A percentile compares a stretch with the other conserved stretches of the same genome.
These are phyloP conservation scores for Lentinula detonsa DNA, from an alignment of 768 basidiomycete species.

Conservation along the genomic window DNA sequence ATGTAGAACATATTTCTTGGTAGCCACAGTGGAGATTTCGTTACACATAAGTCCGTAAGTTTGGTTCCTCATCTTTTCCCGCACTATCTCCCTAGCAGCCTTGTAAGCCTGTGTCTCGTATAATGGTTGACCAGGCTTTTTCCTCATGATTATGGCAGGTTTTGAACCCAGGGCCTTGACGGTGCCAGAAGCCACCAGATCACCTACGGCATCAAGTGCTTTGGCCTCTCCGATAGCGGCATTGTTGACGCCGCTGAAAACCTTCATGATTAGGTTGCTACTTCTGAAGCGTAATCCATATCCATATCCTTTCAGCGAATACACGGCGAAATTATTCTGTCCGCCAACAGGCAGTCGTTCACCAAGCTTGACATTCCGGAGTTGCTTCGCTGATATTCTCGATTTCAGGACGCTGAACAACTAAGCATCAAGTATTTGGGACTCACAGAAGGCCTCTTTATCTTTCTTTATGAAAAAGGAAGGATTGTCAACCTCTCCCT, in stretches of 20 bases:
- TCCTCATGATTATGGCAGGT: not conserved
- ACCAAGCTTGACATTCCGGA: not conserved
- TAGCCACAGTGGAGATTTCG: not conserved
- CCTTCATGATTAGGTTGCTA: not conserved
- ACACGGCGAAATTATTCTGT: not conserved
- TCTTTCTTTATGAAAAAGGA: not conserved
- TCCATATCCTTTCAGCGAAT: not conserved
- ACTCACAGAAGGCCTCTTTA: not conserved
- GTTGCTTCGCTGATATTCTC: not conserved
- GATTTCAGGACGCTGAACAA: not conserved
- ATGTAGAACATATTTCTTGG: not conserved
- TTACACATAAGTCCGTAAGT: not conserved
- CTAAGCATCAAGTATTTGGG: not conserved
- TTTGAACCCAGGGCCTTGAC: not conserved
- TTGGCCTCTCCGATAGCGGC: not conserved
- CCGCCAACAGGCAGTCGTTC: not conserved
- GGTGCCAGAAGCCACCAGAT: not conserved
- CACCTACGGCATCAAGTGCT: not conserved
- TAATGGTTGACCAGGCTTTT: not conserved
- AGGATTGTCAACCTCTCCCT: not conserved
- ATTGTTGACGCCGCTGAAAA: not conserved
- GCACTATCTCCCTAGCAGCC: not conserved
- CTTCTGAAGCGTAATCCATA: not conserved
- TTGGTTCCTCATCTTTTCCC: not conserved
- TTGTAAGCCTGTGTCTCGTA: not conserved